phyloP scores from a whole-genome alignment of 75 land plant species.

The Cunninghamia lanceolata region DNA sequence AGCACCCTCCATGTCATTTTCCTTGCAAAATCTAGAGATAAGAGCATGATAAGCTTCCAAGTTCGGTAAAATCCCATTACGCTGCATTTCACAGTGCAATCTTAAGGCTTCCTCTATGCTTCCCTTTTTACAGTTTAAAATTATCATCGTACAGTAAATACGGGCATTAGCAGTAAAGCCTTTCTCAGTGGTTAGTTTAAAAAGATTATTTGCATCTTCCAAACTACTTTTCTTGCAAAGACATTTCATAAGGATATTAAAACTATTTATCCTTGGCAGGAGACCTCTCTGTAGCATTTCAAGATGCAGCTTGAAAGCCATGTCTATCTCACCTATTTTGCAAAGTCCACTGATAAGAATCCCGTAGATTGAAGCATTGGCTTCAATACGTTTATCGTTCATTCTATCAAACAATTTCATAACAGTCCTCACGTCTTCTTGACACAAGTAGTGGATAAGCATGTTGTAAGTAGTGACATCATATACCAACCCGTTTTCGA shows the following conservation, averaged over 20 bases:
- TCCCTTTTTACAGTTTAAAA: conserved; percentile 26
- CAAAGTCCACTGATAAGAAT: conserved; percentile 26
- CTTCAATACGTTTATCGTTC: conserved; percentile 7
- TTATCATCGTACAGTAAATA: conserved; percentile 18
- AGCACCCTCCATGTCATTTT: conserved; percentile 8
- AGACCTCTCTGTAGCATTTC: conserved; percentile 28
- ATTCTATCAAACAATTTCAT: conserved; percentile 17
- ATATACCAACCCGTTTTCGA: conserved; percentile 31
- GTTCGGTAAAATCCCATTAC: conserved; percentile 6
- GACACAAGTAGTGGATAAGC: conserved; percentile 29
- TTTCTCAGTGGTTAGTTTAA: conserved; percentile 10
- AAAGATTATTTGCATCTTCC: conserved; percentile 27
- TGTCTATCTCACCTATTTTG: conserved; percentile 34
- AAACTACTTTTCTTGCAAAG: conserved; percentile 56
- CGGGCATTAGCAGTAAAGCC: conserved; percentile 13
- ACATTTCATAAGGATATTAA: conserved; percentile 44
- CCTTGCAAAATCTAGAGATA: conserved; percentile 19
- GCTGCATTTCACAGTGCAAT: conserved; percentile 9
- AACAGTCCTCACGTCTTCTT: conserved; percentile 34
- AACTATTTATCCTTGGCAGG: conserved; percentile 33
- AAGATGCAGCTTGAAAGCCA: conserved; percentile 45
- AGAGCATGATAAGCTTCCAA: conserved; percentile 12
- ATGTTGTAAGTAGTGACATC: conserved; percentile 16
- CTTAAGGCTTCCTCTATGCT: conserved; percentile 9
- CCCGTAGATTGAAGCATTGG: conserved; percentile 15